These are phyloP conservation scores for Tuber magnatum DNA, from an alignment of 495 filamentous ascomycete genomes.

Conservation along the genomic window DNA sequence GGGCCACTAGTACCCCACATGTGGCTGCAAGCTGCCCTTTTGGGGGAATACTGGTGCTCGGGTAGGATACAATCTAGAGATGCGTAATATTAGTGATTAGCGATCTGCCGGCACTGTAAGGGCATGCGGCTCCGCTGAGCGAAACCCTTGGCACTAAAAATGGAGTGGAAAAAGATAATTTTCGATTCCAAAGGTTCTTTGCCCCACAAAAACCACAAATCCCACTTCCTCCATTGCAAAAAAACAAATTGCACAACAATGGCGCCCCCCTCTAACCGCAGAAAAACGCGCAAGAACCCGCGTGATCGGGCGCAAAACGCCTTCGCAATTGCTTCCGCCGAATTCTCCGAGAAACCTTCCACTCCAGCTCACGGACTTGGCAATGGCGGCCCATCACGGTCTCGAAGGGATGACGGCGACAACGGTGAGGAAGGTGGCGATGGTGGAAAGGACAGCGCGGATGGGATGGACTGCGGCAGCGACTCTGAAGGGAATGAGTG, in stretches of 20 bases:
- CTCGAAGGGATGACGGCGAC: constrained; percentile 39
- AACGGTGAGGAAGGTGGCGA: constrained; percentile 44
- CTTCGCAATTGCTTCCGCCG: constrained; percentile 68
- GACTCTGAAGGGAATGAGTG: constrained; percentile 87
- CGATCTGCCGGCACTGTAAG: too few species aligned
- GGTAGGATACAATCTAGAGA: too few species aligned
- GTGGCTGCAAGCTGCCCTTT: neutral
- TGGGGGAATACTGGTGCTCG: too few species aligned
- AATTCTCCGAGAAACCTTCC: constrained; percentile 49
- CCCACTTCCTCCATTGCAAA: neutral
- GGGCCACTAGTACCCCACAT: neutral
- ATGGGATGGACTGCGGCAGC: constrained; percentile 51
- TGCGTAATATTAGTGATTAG: too few species aligned
- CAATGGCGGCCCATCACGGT: constrained; percentile 46
- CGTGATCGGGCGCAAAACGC: constrained; percentile 65
- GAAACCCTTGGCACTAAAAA: neutral
- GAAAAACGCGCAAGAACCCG: constrained; percentile 36
- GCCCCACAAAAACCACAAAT: neutral
- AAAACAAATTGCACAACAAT: constrained; percentile 10
- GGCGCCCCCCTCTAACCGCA: constrained; percentile 14
- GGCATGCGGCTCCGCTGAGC: neutral
- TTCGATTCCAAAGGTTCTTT: neutral
- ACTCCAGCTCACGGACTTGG: constrained; percentile 53
- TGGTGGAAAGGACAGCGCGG: neutral
- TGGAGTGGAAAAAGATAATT: neutral